Evolutionary conservation across 352 stramenopile genomes (phyloP), one percentile per base, ranked within the genome.

Genomic region (Globisporangium cystogenes): DNA sequence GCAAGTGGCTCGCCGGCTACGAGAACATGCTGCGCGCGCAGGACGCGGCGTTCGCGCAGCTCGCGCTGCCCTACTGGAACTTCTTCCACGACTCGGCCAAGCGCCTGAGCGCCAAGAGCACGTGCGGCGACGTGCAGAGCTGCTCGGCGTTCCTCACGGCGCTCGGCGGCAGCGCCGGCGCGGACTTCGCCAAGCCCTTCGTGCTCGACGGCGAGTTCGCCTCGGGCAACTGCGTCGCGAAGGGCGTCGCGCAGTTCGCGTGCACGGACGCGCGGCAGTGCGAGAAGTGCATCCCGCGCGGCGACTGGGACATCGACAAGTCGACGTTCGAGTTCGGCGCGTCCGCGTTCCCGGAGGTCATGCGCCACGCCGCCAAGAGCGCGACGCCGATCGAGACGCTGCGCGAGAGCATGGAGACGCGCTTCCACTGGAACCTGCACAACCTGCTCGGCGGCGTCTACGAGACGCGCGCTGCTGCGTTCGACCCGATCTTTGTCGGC

Each of bases 31-130:
- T 89, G 41, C 75, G 73, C 11, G 72, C 64, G 33, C 60, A 83
- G 42, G 70, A 74, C 48, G 12, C 55, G 3, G 57, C 53, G 7
- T 88, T 70, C 45, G 64, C 55, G 11, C 57, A 74, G 43, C 39
- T 89, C 47, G 87, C 78, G 18, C 55, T 89, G 35, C 76, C 78
- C 15, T 89, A 83, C 49, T 89, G 76, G 76, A 61, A 87, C 46
- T 55, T 82, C 20, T 85, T 85, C 37, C 68, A 82, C 37, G 74
- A 85, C 46, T 61, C 71, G 12, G 67, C 71, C 48, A 85, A 80
- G 49, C 71, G 72, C 21, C 57, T 80, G n/a, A 76, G 68, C 7
- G 64, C 62, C 10, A 60, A 47, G 14, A 78, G 61, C 7, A 36
- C 53, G 20, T 85, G 74, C 37, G 68, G 56, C 18, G 59, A 64